phyloP scores from a whole-genome alignment of 1,139 yeast species.

The Sugiyamaella xylanicola region DNA sequence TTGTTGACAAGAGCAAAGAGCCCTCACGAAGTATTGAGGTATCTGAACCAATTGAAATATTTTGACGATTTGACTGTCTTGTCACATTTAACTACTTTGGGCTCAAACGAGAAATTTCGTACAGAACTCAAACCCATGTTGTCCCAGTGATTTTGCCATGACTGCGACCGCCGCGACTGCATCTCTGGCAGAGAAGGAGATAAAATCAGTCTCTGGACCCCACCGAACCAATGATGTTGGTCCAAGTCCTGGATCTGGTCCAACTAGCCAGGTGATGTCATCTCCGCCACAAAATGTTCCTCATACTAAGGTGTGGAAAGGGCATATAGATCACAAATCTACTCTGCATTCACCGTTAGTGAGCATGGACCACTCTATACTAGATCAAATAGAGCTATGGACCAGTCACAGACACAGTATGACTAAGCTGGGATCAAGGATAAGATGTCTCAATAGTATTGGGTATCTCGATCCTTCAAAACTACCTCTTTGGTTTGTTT shows the following conservation, averaged over 20 bases:
- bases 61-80: too few relatives aligned
- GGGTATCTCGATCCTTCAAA: conserved; percentile 22
- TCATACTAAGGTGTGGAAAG: conserved; percentile 12
- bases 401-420: conserved; percentile 19
- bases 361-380: not conserved
- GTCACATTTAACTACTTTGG: too few relatives aligned
- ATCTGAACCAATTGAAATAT: too few relatives aligned
- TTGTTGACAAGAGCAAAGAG: too few relatives aligned
- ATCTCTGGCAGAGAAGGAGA: not conserved
- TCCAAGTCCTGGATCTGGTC: not conserved
- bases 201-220: not conserved
- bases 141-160: not conserved
- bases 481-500: conserved; percentile 35
- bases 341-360: conserved; percentile 5
- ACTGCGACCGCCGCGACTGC: not conserved
- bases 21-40: too few relatives aligned
- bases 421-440: conserved; percentile 12
- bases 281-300: not conserved
- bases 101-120: too few relatives aligned
- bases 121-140: not conserved
- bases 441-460: conserved; percentile 8
- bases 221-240: too few relatives aligned
- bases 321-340: conserved; percentile 10
- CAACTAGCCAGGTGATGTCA: not conserved
- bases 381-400: conserved; percentile 29